Conservation (phyloP, 345 rosid genomes). For the Eucalyptus sp. region DNA sequence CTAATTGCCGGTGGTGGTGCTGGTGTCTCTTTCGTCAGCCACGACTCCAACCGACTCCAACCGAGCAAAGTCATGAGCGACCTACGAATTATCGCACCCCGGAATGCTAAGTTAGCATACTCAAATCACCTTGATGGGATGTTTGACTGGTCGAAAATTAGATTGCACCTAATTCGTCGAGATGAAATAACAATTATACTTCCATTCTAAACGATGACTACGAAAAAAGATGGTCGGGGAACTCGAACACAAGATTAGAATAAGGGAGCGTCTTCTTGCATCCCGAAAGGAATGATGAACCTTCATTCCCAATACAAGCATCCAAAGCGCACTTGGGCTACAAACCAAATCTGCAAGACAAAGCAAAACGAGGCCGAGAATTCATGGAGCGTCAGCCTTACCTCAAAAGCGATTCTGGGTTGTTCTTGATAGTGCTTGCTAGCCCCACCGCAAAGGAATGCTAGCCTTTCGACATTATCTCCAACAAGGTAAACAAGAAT, state of each 20-base stretch:
- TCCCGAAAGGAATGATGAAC: background rate
- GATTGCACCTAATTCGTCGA: background rate
- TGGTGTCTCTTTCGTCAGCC: background rate
- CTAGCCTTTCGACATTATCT: background rate
- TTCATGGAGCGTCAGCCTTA: background rate
- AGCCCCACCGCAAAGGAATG: background rate
- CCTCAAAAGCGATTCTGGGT: background rate
- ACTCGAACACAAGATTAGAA: background rate
- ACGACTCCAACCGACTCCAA: background rate
- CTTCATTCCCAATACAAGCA: constrained; percentile 45
- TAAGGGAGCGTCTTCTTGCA: background rate
- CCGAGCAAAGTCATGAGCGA: background rate
- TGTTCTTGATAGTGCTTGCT: background rate
- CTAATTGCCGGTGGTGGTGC: background rate
- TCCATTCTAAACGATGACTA: background rate
- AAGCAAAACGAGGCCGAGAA: constrained; percentile 22
- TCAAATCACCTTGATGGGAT: background rate
- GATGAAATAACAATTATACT: background rate
- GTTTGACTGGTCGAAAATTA: background rate
- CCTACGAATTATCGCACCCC: background rate
- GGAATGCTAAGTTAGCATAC: background rate
- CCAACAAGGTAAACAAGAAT: background rate
- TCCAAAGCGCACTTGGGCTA: background rate
- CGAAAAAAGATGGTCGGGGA: background rate
- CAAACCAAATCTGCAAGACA: constrained; percentile 31